phyloP scores from a whole-genome alignment of 2,329 filamentous ascomycete genomes.

The Fusarium aywerte region DNA sequence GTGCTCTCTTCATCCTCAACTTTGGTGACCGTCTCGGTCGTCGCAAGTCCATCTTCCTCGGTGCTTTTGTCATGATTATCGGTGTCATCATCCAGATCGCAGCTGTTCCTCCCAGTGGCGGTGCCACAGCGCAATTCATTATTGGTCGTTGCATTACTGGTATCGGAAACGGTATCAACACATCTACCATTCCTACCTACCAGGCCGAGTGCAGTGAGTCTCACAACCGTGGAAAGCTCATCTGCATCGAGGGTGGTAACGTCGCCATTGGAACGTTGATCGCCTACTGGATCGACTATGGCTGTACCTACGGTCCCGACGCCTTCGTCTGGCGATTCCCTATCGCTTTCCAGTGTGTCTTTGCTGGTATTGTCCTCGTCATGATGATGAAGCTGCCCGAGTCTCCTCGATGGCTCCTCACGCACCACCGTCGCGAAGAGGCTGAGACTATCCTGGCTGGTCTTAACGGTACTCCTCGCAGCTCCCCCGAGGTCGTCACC shows the following conservation, averaged over 20 bases:
- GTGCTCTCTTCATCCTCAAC: slow-evolving; percentile 61
- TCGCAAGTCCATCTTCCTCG: slow-evolving; percentile 65
- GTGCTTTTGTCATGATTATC: slow-evolving; percentile 67
- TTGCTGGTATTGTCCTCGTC: slow-evolving; percentile 56
- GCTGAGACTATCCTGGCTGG: slow-evolving; percentile 47
- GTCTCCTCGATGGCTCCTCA: slow-evolving; percentile 58
- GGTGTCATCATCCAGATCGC: slow-evolving; percentile 70
- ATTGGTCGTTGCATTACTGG: slow-evolving; percentile 64
- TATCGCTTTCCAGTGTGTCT: slow-evolving; percentile 56
- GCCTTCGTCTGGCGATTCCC: slow-evolving; percentile 66
- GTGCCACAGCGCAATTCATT: slow-evolving; percentile 60
- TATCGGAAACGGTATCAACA: slow-evolving; percentile 62
- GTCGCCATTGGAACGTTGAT: slow-evolving; percentile 56
- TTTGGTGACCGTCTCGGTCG: slow-evolving; percentile 65
- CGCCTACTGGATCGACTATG: slow-evolving; percentile 58
- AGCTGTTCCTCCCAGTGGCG: slow-evolving; percentile 48
- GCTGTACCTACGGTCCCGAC: slow-evolving; percentile 55
- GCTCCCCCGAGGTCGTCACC: slow-evolving; percentile 65
- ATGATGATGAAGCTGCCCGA: slow-evolving; percentile 59
- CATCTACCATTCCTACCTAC: slow-evolving; percentile 65
- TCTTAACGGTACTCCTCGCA: slow-evolving; percentile 52
- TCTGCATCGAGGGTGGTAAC: slow-evolving; percentile 60
- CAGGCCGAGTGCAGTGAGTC: slow-evolving; percentile 65
- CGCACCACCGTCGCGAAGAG: slow-evolving; percentile 59
- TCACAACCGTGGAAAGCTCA: slow-evolving; percentile 64